Base-by-base conservation (phyloP, 148 eudicot genomes). In the Camellia japonica region DNA sequence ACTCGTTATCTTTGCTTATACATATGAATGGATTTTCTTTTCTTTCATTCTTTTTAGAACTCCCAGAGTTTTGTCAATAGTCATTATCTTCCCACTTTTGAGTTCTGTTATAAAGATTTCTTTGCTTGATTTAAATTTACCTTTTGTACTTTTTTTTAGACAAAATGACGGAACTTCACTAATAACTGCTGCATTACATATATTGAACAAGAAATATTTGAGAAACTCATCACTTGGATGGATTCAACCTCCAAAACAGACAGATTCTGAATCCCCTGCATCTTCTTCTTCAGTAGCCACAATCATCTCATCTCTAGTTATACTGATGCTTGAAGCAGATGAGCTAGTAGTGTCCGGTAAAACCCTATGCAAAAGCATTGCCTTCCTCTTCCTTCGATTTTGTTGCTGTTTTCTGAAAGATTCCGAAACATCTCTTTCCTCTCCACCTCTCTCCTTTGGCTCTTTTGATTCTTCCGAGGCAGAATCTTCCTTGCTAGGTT, bases 381-480 rank as follows among this genome's bases (percentile, higher is more conserved):
- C 94, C 78, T 88, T 93, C 78, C 95, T 87, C 84, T 89, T 90
- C 80, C 81, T 86, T 67, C 98, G 81, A 15, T 85, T 86, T 43
- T 80, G 82, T 65, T 87, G 87, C 98, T 95, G 91, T 78, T 83
- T 89, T 78, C 86, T 85, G 75, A 91, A 65, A 4, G 88, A 71
- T 79, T 87, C 90, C 16, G 89, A 83, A 59, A 79, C 76, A 68
- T 87, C 94, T 23, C 77, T 81, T 5, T 86, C 87, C 38, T 72
- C 86, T 12, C 56, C 67, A 12, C 3, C 49, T 38, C 52, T 77
- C 67, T 13, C 74, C 43, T 16, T 23, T 4, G 61, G 60, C 18
- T 43, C 76, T 69, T 49, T 74, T 6, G 11, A 3, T 30, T 7
- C 76, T 58, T 38, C 74, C 0, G 10, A 3, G 15, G 3, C 13